Evolutionary conservation across 257 asterid genomes (phyloP).

Genomic region (Nicotiana obtusifolia): DNA sequence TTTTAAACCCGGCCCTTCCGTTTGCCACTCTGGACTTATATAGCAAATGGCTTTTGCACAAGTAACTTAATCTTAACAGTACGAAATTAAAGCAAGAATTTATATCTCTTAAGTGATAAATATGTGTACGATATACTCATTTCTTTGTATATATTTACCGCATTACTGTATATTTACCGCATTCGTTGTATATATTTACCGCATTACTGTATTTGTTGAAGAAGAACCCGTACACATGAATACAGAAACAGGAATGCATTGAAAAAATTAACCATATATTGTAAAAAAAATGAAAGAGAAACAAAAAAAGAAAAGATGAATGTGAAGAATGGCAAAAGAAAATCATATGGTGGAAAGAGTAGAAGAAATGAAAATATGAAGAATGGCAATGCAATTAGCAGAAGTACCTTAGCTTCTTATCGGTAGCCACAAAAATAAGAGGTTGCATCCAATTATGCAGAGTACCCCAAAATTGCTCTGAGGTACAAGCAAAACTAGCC

Average conservation of each 20-base stretch:
- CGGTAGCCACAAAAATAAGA: not conserved
- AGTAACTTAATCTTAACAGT: too few relatives aligned
- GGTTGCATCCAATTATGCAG: not conserved
- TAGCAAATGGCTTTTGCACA: too few relatives aligned
- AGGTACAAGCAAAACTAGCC: not conserved
- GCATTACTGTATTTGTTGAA: not conserved
- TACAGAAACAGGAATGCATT: not conserved
- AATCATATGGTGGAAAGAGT: not conserved
- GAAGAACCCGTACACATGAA: not conserved
- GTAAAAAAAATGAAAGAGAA: not conserved
- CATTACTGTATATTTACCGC: too few relatives aligned
- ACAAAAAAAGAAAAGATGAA: not conserved
- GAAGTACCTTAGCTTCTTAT: not conserved
- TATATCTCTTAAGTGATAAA: too few relatives aligned
- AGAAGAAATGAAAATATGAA: not conserved
- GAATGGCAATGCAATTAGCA: not conserved
- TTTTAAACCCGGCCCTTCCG: too few relatives aligned
- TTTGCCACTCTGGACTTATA: too few relatives aligned
- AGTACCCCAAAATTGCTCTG: not conserved
- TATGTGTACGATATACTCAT: too few relatives aligned
- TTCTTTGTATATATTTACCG: too few relatives aligned
- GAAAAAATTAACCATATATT: not conserved
- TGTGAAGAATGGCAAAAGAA: too few relatives aligned
- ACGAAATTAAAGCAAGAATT: too few relatives aligned
- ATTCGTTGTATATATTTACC: too few relatives aligned